Base-by-base conservation (phyloP, 345 rosid genomes). In the Salix udensis region DNA sequence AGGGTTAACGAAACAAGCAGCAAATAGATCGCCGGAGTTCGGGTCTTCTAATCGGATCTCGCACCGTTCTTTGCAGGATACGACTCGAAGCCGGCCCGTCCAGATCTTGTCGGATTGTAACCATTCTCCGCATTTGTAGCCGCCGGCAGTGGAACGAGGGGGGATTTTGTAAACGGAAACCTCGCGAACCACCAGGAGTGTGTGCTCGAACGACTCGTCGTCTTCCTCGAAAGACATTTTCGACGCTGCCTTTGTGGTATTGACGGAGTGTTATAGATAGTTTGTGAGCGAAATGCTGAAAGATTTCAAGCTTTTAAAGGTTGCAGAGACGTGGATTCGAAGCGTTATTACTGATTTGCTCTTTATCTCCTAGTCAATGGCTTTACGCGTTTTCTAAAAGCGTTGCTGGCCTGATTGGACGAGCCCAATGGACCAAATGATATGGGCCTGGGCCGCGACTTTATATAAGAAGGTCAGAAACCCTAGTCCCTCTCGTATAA, bases 81-180 rank as follows among this genome's bases (percentile, higher is more conserved):
- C 99, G 42, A 96, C 98, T 15, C 99, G 95, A 79, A 96, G 97
- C 9, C 99, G 83, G 23, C 99, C 99, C 15, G 97, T 78, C 98
- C 99, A 96, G 94, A 93, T 96, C 99, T 94, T 96, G 77, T 96
- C 97, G 70, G 99, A 89, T 73, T 96, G 99, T 48, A 96, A 85
- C 99, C 99, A 96, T 78, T 96, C 99, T 28, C 99, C 98, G 86
- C 99, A 96, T 81, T 96, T 96, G 90, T 96, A 96, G 23, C 98
- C 97, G 24, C 97, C 98, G 60, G 98, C 92, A 53, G 97, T 96
- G 71, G 92, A 83, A 58, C 97, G 92, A 46, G 99, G 98, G 4
- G 97, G 97, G 85, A 96, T 96, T 83, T 93, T 96, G 93, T 79
- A 96, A 15, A 96, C 91, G 76, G 88, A 80, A 68, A 96, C 99